Evolutionary conservation across 2,329 filamentous ascomycete genomes (phyloP).

Genomic region (Fusarium tanahbumbuense): DNA sequence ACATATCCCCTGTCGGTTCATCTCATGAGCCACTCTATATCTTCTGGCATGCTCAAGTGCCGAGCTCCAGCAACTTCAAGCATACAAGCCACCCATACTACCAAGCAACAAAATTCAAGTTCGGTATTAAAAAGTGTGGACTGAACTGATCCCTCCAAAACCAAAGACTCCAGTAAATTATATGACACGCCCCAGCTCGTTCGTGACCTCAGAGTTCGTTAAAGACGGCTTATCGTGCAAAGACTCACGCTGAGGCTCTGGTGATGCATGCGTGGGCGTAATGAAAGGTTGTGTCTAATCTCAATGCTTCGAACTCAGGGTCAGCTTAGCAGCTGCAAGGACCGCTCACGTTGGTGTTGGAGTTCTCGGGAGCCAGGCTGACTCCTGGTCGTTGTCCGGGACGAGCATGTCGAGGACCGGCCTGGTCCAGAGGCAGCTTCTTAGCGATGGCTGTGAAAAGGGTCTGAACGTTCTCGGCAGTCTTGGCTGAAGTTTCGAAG

Average conservation of each 20-base stretch:
- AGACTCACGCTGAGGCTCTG: conserved; percentile 40
- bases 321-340: conserved; percentile 66
- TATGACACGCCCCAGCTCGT: conserved; percentile 49
- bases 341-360: conserved; percentile 67
- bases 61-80: conserved; percentile 30
- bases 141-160: conserved; percentile 53
- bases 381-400: conserved; percentile 70
- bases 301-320: conserved; percentile 34
- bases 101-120: conserved; percentile 47
- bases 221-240: conserved; percentile 46
- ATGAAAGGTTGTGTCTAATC: conserved; percentile 35
- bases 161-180: conserved; percentile 57
- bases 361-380: conserved; percentile 66
- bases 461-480: conserved; percentile 93
- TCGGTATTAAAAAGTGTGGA: conserved; percentile 53
- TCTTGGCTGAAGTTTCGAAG: conserved; percentile 99
- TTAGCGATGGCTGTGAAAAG: conserved; percentile 98
- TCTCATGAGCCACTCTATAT: conserved; percentile 42
- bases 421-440: conserved; percentile 96
- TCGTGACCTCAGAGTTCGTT: conserved; percentile 43
- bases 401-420: conserved; percentile 87
- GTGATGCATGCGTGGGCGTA: conserved; percentile 40
- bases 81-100: conserved; percentile 36
- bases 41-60: conserved; percentile 35
- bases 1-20: conserved; percentile 40